Base-by-base conservation (phyloP, 768 basidiomycete genomes). In the Albatrellus ellisii region DNA sequence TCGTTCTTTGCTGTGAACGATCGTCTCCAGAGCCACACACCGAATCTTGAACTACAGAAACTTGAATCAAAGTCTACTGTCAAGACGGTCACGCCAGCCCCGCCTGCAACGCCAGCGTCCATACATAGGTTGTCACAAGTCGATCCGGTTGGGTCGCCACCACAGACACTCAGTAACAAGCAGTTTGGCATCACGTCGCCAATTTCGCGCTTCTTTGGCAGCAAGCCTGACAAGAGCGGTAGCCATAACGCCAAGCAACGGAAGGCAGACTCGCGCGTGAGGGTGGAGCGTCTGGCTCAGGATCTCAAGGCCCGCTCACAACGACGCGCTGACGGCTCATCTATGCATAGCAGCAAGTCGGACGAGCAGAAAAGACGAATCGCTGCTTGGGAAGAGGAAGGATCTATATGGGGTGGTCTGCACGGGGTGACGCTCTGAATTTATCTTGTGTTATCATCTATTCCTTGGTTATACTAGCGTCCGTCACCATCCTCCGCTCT, bases 251-350 rank as follows among this genome's bases (percentile, higher is more conserved):
- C 12, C 28, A 49, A 46, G 42, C 21, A 17, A 36, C 32, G 44
- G 34, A 53, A 51, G 44, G 53, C 55, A 32, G 59, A 64, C 39
- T 55, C 61, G 36, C 59, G 61, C 26, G 61, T 61, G 41, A 62
- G 56, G 48, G 57, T 56, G 25, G 65, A 68, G 44, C 60, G 60
- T 39, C 58, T 72, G 25, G 70, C 71, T n/a, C 52, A 59, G 42
- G 61, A 69, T 36, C 59, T 72, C 46, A 68, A 65, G 53, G 59
- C 60, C 39, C 59, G 55, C 12, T 54, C 52, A 47, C 55, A 56
- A 51, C 60, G 46, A 45, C 62, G 61, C 44, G 45, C 45, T 45
- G 53, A 36, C 28, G 35, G 5, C 2, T 32, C 21, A 12, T 45
- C 44, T 17, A 0, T 21, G 40, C 26, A 37, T 22, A 41, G 45